phyloP scores from a whole-genome alignment of 1,139 yeast genomes.

The Debaryomycetaceae sp. region DNA sequence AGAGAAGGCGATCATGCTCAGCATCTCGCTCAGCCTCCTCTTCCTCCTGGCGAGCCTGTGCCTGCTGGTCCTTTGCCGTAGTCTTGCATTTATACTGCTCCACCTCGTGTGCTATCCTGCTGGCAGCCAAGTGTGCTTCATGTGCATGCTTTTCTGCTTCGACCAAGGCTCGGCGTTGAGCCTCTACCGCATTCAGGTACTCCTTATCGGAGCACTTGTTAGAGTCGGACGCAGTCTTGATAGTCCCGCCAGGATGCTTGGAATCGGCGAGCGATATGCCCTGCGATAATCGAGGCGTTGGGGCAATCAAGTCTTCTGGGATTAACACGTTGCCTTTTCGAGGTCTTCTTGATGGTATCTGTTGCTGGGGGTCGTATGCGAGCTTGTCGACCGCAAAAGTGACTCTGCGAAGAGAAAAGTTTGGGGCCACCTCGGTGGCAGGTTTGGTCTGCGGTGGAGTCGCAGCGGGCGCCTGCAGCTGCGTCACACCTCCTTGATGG shows the following conservation, averaged over 20 bases:
- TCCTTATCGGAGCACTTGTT: slow-evolving; percentile 48
- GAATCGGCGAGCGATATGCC: slow-evolving; percentile 52
- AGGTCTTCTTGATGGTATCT: slow-evolving; percentile 86
- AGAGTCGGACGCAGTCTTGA: slow-evolving; percentile 13
- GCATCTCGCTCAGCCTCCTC: slow-evolving; percentile 16
- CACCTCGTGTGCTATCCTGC: slow-evolving; percentile 64
- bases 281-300: slow-evolving; percentile 58
- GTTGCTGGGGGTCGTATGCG: slow-evolving; percentile 85
- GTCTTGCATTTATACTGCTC: slow-evolving; percentile 26
- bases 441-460: background rate
- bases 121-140: slow-evolving; percentile 71
- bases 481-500: slow-evolving; percentile 1
- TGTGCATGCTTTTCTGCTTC: slow-evolving; percentile 71
- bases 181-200: slow-evolving; percentile 51
- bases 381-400: slow-evolving; percentile 70
- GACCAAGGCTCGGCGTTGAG: slow-evolving; percentile 47
- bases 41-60: slow-evolving; percentile 16
- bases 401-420: slow-evolving; percentile 55
- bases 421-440: background rate
- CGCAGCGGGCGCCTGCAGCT: slow-evolving; percentile 1
- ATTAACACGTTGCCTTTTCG: slow-evolving; percentile 73
- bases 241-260: slow-evolving; percentile 9
- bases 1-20: background rate
- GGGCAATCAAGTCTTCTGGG: slow-evolving; percentile 64
- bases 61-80: background rate